Evolutionary conservation across 1,284 basidiomycete genomes (phyloP).

Genomic region (Cryptococcus maquisensis): DNA sequence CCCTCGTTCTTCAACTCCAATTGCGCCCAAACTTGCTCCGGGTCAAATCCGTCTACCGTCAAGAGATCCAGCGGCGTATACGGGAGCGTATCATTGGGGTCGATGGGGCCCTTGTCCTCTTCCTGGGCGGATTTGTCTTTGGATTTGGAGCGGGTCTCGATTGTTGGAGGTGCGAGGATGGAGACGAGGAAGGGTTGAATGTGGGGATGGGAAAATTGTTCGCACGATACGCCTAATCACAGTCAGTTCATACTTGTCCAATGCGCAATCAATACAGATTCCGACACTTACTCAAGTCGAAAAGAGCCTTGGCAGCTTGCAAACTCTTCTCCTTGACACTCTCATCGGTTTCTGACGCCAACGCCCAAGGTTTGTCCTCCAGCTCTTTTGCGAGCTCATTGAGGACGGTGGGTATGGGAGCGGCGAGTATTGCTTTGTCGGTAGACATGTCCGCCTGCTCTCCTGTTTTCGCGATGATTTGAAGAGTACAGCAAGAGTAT

Average conservation of each 20-base stretch:
- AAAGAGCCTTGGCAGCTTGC: conserved; percentile 67
- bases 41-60: conserved; percentile 75
- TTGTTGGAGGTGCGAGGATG: conserved; percentile 57
- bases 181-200: conserved; percentile 66
- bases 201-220: conserved; percentile 60
- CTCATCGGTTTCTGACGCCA: conserved; percentile 53
- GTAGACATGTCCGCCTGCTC: too few relatives aligned
- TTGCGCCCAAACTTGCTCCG: conserved; percentile 90
- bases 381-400: conserved; percentile 9
- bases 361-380: conserved; percentile 21
- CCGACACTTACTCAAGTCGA: conserved; percentile 65
- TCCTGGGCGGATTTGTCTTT: conserved; percentile 37
- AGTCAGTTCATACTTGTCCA: neutral
- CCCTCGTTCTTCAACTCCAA: conserved; percentile 60
- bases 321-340: conserved; percentile 62
- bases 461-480: too few relatives aligned
- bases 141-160: conserved; percentile 50
- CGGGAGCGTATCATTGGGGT: conserved; percentile 52
- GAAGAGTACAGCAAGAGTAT: too few relatives aligned
- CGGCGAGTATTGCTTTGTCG: neutral
- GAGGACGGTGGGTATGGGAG: conserved; percentile 4
- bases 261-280: neutral
- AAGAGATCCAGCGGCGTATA: conserved; percentile 72
- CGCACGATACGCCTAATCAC: conserved; percentile 53
- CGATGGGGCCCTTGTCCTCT: conserved; percentile 19